Base-by-base conservation (phyloP, 2,329 filamentous ascomycete genomes). In the Pseudogymnoascus sp. region DNA sequence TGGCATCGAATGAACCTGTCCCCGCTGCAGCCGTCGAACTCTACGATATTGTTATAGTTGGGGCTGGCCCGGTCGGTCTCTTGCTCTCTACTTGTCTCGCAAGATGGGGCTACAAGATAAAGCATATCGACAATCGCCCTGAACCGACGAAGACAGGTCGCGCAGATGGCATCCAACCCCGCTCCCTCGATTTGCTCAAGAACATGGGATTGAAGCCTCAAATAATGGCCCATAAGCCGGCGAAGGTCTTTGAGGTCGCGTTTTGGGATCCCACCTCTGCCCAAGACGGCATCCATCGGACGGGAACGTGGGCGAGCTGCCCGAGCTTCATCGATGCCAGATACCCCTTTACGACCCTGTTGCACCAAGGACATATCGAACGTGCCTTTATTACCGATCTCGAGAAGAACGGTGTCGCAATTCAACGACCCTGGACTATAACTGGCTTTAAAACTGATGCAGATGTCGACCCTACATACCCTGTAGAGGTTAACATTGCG, bases 61-160 rank as follows among this genome's bases (percentile, higher is more conserved):
- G 93, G 67, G 93, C 93, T 63, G 93, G 93, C 15, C 93, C 93
- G 3, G 91, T 93, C 42, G 93, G 93, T 63, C 83, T 96, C 64
- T 87, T 96, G 77, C 83, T 96, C 23, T 95, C 91, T 8, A 92
- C 92, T 31, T 93, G 90, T 73, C 83, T 97, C 66, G 90, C 91
- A 65, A 83, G 92, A 78, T 96, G 92, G 91, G 93, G 93, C 19
- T 97, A 96, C 81, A 91, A 86, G 75, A 91, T 97, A 76, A 96
- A 93, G 80, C 91, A 96, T 77, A 91, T 96, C 72, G 93, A 96
- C 78, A 96, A 96, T 77, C 84, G 92, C 65, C 81, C 91, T 1
- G 89, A 93, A 71, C 92, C 92, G 15, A 96, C 92, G 11, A 79
- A 85, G 2, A 96, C 91, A 19, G 92, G 92, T 62, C 89, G 92